These are phyloP conservation scores for Plantago elongata DNA, from an alignment of 257 asterid genomes.

Conservation along the genomic window DNA sequence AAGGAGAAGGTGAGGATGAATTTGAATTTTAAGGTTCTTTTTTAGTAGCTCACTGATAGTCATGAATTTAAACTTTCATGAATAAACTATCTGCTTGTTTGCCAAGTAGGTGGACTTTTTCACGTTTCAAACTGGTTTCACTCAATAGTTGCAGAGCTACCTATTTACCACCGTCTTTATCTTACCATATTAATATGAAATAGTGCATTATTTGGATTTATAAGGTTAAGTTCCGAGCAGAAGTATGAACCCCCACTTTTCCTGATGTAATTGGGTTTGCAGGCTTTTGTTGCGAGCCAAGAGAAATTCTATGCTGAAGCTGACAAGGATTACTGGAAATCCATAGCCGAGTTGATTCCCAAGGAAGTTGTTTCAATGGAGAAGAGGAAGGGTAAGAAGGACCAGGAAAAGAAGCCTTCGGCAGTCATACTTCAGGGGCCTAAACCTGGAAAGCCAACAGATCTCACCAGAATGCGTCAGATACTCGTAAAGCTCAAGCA, in stretches of 20 bases:
- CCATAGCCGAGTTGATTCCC: conserved; percentile 73
- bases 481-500: conserved; percentile 67
- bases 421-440: conserved; percentile 63
- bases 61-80: not conserved
- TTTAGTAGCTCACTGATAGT: not conserved
- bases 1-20: conserved; percentile 54
- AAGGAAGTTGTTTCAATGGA: conserved; percentile 58
- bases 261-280: conserved; percentile 8
- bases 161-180: too few species aligned
- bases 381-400: conserved; percentile 56
- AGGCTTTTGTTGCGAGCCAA: conserved; percentile 52
- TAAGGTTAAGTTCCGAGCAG: not conserved
- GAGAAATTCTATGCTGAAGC: conserved; percentile 81
- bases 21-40: conserved; percentile 4
- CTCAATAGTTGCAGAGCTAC: too few species aligned
- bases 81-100: not conserved
- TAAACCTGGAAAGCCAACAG: conserved; percentile 81
- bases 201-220: too few species aligned
- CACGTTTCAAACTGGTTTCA: too few species aligned
- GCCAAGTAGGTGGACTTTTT: too few species aligned
- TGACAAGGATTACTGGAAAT: conserved; percentile 81
- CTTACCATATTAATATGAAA: too few species aligned
- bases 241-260: not conserved
- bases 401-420: conserved; percentile 58
- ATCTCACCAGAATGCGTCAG: conserved; percentile 69